A percentile compares a stretch with the other conserved stretches of the same genome.
phyloP scores from a whole-genome alignment of 78 protist genomes.

The Dictyostelium capitatum region DNA sequence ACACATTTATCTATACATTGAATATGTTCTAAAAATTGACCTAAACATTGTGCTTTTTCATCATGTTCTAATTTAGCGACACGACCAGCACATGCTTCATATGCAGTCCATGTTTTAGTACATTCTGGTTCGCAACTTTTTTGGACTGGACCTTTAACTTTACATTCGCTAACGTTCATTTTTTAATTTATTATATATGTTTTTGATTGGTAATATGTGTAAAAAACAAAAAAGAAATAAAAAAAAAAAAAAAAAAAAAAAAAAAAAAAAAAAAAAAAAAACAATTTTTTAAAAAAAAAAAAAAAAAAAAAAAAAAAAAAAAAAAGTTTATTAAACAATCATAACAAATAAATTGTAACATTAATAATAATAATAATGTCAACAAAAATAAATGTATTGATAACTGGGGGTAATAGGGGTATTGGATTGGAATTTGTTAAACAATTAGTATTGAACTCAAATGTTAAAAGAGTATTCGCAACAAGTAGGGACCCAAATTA shows the following conservation, averaged over 20 bases:
- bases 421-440: too few relatives aligned
- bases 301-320: neutral
- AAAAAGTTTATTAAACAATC: too few relatives aligned
- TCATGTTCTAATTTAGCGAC: constrained; percentile 44
- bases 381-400: too few relatives aligned
- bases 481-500: too few relatives aligned
- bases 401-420: too few relatives aligned
- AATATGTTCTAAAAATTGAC: constrained; percentile 74
- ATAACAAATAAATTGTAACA: neutral
- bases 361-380: too few relatives aligned
- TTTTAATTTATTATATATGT: neutral
- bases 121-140: constrained; percentile 38
- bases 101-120: neutral
- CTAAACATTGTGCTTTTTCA: constrained; percentile 82
- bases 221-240: neutral
- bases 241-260: constrained; percentile 2
- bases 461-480: too few relatives aligned
- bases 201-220: neutral
- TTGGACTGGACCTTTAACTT: constrained; percentile 55
- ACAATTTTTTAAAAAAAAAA: neutral
- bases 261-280: neutral
- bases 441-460: too few relatives aligned
- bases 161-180: constrained; percentile 35
- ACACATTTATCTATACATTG: constrained; percentile 82
- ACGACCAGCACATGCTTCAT: constrained; percentile 50